These are phyloP conservation scores for Penicilliopsis zonata DNA, from an alignment of 495 filamentous ascomycete species.

Conservation along the genomic window DNA sequence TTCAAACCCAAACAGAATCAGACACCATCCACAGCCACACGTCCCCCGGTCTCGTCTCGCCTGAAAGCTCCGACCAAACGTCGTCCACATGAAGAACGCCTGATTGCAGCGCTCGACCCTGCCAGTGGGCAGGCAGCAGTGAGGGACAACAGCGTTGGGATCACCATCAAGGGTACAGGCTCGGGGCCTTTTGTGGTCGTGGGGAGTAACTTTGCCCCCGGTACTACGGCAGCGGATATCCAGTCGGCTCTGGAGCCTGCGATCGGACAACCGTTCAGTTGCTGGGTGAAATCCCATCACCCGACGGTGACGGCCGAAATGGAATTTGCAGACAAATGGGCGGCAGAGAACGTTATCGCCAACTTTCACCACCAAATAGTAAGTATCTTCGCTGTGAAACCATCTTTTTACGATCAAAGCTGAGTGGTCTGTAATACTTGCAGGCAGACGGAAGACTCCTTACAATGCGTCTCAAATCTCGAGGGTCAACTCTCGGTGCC, in stretches of 20 bases:
- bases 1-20: slow-evolving; percentile 21
- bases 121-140: slow-evolving; percentile 17
- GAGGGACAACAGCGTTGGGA: slow-evolving; percentile 27
- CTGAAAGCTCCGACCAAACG: slow-evolving; percentile 17
- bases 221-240: slow-evolving; percentile 90
- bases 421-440: slow-evolving; percentile 12
- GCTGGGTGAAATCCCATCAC: slow-evolving; percentile 52
- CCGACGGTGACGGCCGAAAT: slow-evolving; percentile 84
- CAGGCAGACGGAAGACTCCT: slow-evolving; percentile 82
- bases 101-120: slow-evolving; percentile 21
- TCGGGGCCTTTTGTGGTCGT: slow-evolving; percentile 62
- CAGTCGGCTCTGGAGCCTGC: slow-evolving; percentile 70
- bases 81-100: slow-evolving; percentile 25
- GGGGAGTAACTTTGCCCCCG: slow-evolving; percentile 80
- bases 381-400: slow-evolving; percentile 11
- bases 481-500: slow-evolving; percentile 18
- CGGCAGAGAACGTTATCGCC: slow-evolving; percentile 67
- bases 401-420: background rate
- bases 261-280: slow-evolving; percentile 58
- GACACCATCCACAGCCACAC: slow-evolving; percentile 10
- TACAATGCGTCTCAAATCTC: slow-evolving; percentile 57
- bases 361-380: slow-evolving; percentile 85
- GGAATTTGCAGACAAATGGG: slow-evolving; percentile 61
- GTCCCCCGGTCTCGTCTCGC: slow-evolving; percentile 12
- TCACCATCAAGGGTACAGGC: slow-evolving; percentile 74